A percentile compares a stretch with the other conserved stretches of the same genome.
Evolutionary conservation across 768 basidiomycete genomes (phyloP).

Genomic region (Lentinula detonsa): DNA sequence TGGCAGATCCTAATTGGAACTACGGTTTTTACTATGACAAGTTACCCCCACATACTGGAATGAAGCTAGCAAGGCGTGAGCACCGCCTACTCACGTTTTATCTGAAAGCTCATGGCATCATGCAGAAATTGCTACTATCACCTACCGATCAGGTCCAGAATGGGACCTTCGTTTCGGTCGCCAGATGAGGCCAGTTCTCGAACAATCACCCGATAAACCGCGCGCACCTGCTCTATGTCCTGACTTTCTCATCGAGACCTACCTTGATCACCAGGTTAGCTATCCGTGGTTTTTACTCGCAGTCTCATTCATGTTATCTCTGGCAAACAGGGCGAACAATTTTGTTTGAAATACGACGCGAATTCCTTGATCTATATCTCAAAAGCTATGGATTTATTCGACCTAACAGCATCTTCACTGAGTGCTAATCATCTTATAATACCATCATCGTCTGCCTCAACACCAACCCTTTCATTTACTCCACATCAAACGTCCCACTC

Average conservation of each 20-base stretch:
- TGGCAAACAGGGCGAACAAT: constrained; percentile 75
- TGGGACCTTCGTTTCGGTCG: constrained; percentile 99
- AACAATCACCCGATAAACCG: constrained; percentile 19
- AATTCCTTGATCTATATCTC: constrained; percentile 98
- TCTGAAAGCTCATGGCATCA: not conserved
- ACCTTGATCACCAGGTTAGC: constrained; percentile 90
- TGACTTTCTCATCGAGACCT: constrained; percentile 97
- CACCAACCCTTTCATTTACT: constrained; percentile 13
- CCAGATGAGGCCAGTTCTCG: constrained; percentile 44
- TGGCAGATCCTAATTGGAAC: constrained; percentile 99
- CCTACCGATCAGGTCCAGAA: constrained; percentile 97
- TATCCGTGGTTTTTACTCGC: constrained; percentile 55
- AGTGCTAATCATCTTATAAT: constrained; percentile 25
- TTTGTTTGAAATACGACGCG: constrained; percentile 98
- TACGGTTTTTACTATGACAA: constrained; percentile 96
- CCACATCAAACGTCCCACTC: constrained; percentile 44
- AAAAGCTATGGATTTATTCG: constrained; percentile 99
- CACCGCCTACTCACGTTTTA: not conserved
- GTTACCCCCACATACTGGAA: constrained; percentile 94
- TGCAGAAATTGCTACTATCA: constrained; percentile 96
- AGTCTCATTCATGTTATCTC: constrained; percentile 65
- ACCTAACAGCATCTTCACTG: constrained; percentile 79
- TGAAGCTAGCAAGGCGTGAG: constrained; percentile 95
- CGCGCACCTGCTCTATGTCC: constrained; percentile 81
- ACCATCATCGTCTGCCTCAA: constrained; percentile 20